phyloP scores from a whole-genome alignment of 2,329 filamentous ascomycete genomes.

The Cladobotryum protrusum region DNA sequence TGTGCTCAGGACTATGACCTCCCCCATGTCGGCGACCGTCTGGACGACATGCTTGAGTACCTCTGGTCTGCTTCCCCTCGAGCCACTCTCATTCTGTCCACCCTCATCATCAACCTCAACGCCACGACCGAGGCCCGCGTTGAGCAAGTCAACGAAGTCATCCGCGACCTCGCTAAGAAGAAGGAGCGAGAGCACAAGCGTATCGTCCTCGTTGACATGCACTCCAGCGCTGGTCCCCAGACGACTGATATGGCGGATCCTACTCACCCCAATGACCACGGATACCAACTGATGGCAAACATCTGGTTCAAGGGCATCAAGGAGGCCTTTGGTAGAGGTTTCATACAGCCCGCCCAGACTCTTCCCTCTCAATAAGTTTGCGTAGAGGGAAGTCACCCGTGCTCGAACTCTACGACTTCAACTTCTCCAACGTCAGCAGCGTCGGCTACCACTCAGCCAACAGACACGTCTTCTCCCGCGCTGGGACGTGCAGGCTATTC shows the following conservation, averaged over 20 bases:
- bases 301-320: slow-evolving; percentile 27
- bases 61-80: slow-evolving; percentile 26
- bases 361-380: too few relatives aligned
- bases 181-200: slow-evolving; percentile 21
- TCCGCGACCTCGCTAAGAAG: slow-evolving; percentile 20
- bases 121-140: slow-evolving; percentile 23
- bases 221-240: slow-evolving; percentile 23
- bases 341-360: too few relatives aligned
- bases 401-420: too few relatives aligned
- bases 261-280: slow-evolving; percentile 33
- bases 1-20: slow-evolving; percentile 29
- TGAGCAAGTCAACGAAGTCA: slow-evolving; percentile 28
- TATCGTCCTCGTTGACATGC: slow-evolving; percentile 37
- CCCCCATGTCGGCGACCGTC: slow-evolving; percentile 24
- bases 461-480: too few relatives aligned
- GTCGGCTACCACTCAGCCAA: too few relatives aligned
- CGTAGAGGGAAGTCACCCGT: too few relatives aligned
- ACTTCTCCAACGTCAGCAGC: too few relatives aligned
- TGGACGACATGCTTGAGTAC: slow-evolving; percentile 30
- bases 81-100: slow-evolving; percentile 33
- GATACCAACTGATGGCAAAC: slow-evolving; percentile 37
- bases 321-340: too few relatives aligned
- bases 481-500: too few relatives aligned
- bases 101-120: slow-evolving; percentile 29
- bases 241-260: slow-evolving; percentile 30